Conservation (phyloP, 2,329 filamentous ascomycete genomes). For the Penicillium sp. region DNA sequence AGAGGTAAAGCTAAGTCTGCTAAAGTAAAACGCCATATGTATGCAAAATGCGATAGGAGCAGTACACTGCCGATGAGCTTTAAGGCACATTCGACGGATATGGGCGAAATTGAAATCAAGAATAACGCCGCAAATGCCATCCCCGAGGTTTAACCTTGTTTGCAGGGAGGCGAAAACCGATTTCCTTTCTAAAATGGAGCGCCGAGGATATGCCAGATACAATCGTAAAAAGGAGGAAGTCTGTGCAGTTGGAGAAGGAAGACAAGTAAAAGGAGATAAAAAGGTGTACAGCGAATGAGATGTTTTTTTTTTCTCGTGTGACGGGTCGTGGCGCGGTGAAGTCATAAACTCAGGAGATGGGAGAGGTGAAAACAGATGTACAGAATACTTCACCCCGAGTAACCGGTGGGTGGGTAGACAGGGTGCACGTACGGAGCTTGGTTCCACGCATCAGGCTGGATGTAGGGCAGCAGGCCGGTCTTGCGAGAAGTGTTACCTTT, state of each 20-base stretch:
- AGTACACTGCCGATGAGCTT: slow-evolving; percentile 2
- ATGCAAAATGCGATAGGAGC: slow-evolving; percentile 28
- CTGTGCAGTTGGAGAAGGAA: slow-evolving; percentile 13
- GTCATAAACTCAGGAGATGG: slow-evolving; percentile 21
- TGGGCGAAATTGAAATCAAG: neutral
- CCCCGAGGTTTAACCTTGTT: neutral
- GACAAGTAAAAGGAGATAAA: slow-evolving; percentile 5
- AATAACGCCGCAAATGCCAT: slow-evolving; percentile 16
- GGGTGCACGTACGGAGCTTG: slow-evolving; percentile 33
- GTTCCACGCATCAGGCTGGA: slow-evolving; percentile 46
- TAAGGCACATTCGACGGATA: neutral
- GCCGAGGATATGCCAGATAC: slow-evolving; percentile 18
- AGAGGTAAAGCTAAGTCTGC: neutral
- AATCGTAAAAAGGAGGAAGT: slow-evolving; percentile 9
- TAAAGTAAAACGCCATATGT: slow-evolving; percentile 10
- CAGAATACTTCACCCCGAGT: slow-evolving; percentile 21
- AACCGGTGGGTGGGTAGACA: slow-evolving; percentile 30
- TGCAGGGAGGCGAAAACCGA: slow-evolving; percentile 9
- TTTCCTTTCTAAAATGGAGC: slow-evolving; percentile 18
- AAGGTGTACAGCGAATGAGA: slow-evolving; percentile 22
- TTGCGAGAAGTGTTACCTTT: slow-evolving; percentile 64
- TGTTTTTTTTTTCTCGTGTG: slow-evolving; percentile 22
- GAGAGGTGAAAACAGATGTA: neutral
- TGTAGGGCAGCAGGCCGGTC: slow-evolving; percentile 65
- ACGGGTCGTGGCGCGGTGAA: slow-evolving; percentile 27